Evolutionary conservation across 257 asterid species (phyloP), one percentile per base, ranked within the genome.

Genomic region (Cruciata laevipes): DNA sequence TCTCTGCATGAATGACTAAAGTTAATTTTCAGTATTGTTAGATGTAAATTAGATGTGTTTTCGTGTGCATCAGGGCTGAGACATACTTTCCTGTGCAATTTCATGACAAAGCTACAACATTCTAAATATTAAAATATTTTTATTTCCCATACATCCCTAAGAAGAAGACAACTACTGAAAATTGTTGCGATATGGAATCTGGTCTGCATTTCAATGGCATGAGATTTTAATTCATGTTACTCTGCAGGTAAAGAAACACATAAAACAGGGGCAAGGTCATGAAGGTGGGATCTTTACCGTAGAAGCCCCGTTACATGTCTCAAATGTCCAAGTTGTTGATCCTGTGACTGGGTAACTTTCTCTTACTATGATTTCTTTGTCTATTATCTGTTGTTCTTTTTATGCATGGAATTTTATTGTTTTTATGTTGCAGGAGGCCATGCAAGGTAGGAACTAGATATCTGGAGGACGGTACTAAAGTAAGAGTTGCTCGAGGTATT

Each of bases 221-320:
- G 42, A 4, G 7, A 55, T 20, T 31, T 63, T 4, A 13, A 70
- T 69, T 61, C 63, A 31, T 35, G 63, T 49, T 42, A 27, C 52
- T 30, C 61, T 73, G 65, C 87, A 92, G 98, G 97, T 92, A 70
- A 94, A 90, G 84, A 94, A 94, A 74, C 97, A 90, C 83, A 86
- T 93, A 70, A 93, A 90, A 82, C 99, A 90, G 76, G 95, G 97
- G 40, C 97, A 93, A 80, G 99, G 99, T 2, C 95, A 93, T 60
- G 97, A 86, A 80, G 99, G 99, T 47, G 99, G 99, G 66, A 88
- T 93, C 79, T 93, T 93, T 72, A 71, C 97, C 2, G 92, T 93
- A 2, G 99, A 93, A 84, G 97, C 99, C 62, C 97, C 99, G 27
- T 86, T 93, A 62, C 99, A 93, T 47, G 96, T 83, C 71, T 90